Base-by-base conservation (phyloP, 495 filamentous ascomycete species). In the Parathielavia hyrcaniae region DNA sequence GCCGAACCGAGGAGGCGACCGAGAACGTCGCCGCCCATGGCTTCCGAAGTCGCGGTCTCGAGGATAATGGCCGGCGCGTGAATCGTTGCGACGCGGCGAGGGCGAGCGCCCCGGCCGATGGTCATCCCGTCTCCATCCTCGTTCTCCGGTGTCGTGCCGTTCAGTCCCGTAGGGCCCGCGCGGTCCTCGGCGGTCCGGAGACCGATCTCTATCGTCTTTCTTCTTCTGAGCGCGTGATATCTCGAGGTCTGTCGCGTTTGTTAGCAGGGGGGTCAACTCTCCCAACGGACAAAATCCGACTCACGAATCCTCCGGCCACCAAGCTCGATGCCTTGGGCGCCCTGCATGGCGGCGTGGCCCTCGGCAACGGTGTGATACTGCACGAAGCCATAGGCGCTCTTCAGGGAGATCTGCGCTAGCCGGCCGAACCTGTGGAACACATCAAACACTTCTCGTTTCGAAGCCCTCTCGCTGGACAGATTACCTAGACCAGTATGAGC, bases 351-450 rank as follows among this genome's bases (percentile, higher is more conserved):
- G 30, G 77, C 75, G 58, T 81, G 76, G 61, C 90, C 93, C 62
- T 90, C 85, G 13, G 74, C 74, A 5, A 83, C 73, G 38, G 90
- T 89, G 54, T 95, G 78, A 60, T 92, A 98, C 67, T 98, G 93
- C 41, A 97, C 90, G 65, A 98, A 98, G 5, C 93, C 93, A 73
- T 96, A 98, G 2, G 91, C 91, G 69, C 91, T 89, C 67, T 97
- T 97, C 66, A 98, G 89, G 2, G 91, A 96, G 40, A 98, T 90
- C 69, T 98, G 93, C 3, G 92, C 92, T 38, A 98, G 75, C 55
- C 85, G 86, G 36, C 93, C 93, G 70, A 91, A 91, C 44, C 81
- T 80, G 67, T 87, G 84, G 65, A 98, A 98, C 16, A 89, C 78
- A 59, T 92, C 86, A 66, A 95, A 97, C 39, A 97, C 80, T 69